A percentile compares a stretch with the other conserved stretches of the same genome.
Evolutionary conservation across 2,329 filamentous ascomycete species (phyloP).

Genomic region (Diaporthe vexans): DNA sequence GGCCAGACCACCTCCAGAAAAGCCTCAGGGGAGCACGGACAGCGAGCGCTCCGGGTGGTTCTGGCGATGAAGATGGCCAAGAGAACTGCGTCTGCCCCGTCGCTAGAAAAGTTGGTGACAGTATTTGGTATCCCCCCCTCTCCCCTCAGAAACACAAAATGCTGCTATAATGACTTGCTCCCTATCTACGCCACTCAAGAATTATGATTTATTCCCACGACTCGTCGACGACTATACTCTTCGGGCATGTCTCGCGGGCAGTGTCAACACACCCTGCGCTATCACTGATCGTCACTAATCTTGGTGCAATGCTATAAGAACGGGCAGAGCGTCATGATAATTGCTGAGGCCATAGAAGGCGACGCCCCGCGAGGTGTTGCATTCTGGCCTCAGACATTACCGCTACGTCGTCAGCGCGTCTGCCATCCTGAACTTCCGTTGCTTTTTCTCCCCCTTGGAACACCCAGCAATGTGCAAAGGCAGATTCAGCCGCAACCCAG

Average conservation of each 20-base stretch:
- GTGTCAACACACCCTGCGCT: not conserved
- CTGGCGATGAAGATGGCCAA: constrained; percentile 4
- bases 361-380: no score
- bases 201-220: not conserved
- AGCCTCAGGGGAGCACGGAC: not conserved
- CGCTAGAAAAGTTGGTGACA: not conserved
- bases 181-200: not conserved
- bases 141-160: constrained; percentile 6
- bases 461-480: no score
- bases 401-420: not conserved
- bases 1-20: not conserved
- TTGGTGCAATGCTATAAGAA: not conserved
- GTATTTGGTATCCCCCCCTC: not conserved
- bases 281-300: not conserved
- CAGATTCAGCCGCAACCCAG: not conserved
- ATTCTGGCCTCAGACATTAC: not conserved
- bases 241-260: not conserved
- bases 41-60: constrained; percentile 19
- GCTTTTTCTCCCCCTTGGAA: not conserved
- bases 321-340: not conserved
- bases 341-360: not conserved
- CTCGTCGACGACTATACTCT: not conserved
- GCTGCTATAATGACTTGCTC: not conserved
- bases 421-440: not conserved
- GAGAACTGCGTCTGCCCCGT: not conserved